A percentile compares a stretch with the other conserved stretches of the same genome.
Evolutionary conservation across 768 basidiomycete genomes (phyloP).

Genomic region (Podaxis sp.): DNA sequence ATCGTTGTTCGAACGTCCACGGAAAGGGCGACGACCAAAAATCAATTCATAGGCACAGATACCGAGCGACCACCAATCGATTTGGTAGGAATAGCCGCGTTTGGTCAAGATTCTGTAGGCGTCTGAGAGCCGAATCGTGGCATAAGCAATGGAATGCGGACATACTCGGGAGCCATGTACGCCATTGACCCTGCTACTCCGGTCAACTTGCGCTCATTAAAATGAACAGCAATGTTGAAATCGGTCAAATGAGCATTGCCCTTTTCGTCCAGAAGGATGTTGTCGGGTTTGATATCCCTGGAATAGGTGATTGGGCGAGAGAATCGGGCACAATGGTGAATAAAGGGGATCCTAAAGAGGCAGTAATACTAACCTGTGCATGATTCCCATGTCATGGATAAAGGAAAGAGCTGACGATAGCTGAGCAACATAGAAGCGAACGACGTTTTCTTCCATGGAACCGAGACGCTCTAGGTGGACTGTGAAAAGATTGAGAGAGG

Average conservation of each 20-base stretch:
- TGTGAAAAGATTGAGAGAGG: constrained; percentile 29
- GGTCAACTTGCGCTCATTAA: constrained; percentile 80
- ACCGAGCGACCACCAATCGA: constrained; percentile 98
- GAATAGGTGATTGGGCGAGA: constrained; percentile 12
- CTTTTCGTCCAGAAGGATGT: constrained; percentile 92
- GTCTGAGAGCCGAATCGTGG: constrained; percentile 14
- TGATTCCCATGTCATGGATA: constrained; percentile 90
- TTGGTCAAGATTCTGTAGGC: constrained; percentile 72
- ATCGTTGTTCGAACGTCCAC: constrained; percentile 90
- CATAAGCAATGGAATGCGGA: constrained; percentile 14
- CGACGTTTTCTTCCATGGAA: constrained; percentile 70
- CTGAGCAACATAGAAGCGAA: constrained; percentile 89
- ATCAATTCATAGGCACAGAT: constrained; percentile 92
- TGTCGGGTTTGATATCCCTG: constrained; percentile 97
- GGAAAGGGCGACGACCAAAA: constrained; percentile 89
- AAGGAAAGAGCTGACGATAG: constrained; percentile 85
- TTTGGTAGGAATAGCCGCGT: constrained; percentile 90
- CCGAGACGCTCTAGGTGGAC: constrained; percentile 88
- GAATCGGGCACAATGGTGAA: constrained; percentile 15
- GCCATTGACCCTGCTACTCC: constrained; percentile 99
- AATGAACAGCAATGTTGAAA: constrained; percentile 99
- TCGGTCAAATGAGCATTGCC: constrained; percentile 97
- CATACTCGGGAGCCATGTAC: constrained; percentile 91
- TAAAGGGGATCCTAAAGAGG: constrained; percentile 24
- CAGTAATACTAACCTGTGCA: constrained; percentile 75